Percentiles rank a stretch among this genome's conserved stretches.
Conservation (phyloP, 169 alveolate species). For the Eimeria acervulina region DNA sequence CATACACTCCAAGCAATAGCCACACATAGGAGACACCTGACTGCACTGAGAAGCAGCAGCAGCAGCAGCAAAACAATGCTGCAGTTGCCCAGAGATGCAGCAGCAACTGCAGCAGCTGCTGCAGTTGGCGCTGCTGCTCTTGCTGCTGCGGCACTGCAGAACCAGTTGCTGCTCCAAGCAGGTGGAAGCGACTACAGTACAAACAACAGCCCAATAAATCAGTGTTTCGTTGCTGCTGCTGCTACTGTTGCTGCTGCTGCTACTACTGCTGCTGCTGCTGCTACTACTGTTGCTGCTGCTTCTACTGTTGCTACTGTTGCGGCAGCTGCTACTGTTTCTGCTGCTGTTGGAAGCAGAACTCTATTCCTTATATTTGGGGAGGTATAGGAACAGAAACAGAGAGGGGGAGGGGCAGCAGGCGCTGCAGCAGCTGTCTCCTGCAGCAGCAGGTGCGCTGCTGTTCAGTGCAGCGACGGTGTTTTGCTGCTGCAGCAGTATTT, state of each 20-base stretch:
- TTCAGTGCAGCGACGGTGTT: too few relatives aligned
- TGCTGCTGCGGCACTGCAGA: background rate
- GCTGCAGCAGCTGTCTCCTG: too few relatives aligned
- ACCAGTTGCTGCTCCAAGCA: background rate
- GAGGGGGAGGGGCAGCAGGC: too few relatives aligned
- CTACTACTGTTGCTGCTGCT: background rate
- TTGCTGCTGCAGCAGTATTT: too few relatives aligned
- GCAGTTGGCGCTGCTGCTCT: background rate
- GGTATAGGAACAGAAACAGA: too few relatives aligned
- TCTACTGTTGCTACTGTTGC: background rate
- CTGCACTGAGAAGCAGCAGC: background rate
- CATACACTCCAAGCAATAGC: too few relatives aligned
- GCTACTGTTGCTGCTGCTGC: background rate
- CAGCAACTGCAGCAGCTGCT: background rate
- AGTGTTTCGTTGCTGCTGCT: background rate
- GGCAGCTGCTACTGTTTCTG: background rate
- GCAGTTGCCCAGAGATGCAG: background rate
- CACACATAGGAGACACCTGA: too few relatives aligned
- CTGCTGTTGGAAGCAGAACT: too few relatives aligned
- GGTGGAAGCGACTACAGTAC: background rate
- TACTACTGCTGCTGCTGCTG: conserved; percentile 7
- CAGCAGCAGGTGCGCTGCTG: too few relatives aligned
- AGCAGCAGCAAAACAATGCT: background rate
- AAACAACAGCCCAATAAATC: background rate
- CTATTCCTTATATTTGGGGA: too few relatives aligned